Base-by-base conservation (phyloP, 2,329 filamentous ascomycete genomes). In the Diaporthe velutina region DNA sequence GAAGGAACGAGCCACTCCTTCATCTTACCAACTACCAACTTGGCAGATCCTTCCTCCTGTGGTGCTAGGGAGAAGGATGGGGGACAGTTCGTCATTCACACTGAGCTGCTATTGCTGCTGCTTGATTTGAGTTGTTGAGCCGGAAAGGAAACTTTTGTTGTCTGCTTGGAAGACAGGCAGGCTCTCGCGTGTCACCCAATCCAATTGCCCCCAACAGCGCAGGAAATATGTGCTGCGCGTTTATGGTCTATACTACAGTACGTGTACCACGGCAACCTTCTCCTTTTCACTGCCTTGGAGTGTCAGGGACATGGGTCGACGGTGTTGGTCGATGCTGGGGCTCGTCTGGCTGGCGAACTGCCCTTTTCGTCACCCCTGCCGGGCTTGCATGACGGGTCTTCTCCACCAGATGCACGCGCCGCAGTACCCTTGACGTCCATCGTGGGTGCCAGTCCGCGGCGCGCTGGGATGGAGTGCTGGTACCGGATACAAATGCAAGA, bases 21-120 rank as follows among this genome's bases (percentile, higher is more conserved):
- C 64, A 67, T 67, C 64, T 68, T 28, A 28, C 33, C 64, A 38
- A 28, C 64, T 54, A 54, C 6, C 22, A 50, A 28, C 64, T 68
- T 68, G 64, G 64, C 48, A 40, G 64, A 68, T 68, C 64, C 64
- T 68, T 50, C 61, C 42, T 67, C 45, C 30, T 67, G 61, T 67
- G 61, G 61, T 67, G 45, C 45, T 67, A 52, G 8, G 61, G 45
- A 13, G 42, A 45, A 48, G 40, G 40, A 48, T 25, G 57, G 35
- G n/a, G 35, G 57, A 60, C 57, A 22, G 22, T 17, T 57, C 30
- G 28, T 33, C 52, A 30, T 33, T 55, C 28, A 28, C 52, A 13
- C 12, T 25, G 52, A 25, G n/a, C 35, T 5, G 35, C 35, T 10
- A 5, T 38, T 10, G 35, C 35, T 38, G 7, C 25, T 54, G 50